Evolutionary conservation across 495 filamentous ascomycete genomes (phyloP).

Genomic region (Chaetomidium leptoderma): DNA sequence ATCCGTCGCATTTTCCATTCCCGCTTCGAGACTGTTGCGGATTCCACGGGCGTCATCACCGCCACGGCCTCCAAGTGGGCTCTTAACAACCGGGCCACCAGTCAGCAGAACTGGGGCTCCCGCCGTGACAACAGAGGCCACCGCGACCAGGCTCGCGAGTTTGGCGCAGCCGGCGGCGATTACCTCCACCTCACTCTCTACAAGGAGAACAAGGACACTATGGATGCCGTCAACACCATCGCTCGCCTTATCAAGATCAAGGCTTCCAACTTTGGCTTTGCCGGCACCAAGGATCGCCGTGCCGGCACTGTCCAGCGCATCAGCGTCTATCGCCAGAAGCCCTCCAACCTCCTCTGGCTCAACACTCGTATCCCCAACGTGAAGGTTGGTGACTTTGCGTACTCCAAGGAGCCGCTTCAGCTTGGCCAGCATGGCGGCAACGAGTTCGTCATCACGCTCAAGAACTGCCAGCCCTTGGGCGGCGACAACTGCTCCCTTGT

Average conservation of each 20-base stretch:
- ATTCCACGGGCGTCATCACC: conserved; percentile 33
- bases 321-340: conserved; percentile 62
- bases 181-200: conserved; percentile 91
- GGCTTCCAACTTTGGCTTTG: conserved; percentile 69
- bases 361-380: conserved; percentile 60
- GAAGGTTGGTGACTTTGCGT: conserved; percentile 72
- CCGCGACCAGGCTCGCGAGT: conserved; percentile 22
- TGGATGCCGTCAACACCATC: conserved; percentile 78
- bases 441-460: conserved; percentile 84
- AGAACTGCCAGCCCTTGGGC: conserved; percentile 67
- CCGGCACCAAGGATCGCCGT: conserved; percentile 90
- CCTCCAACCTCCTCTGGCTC: conserved; percentile 56
- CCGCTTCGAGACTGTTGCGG: conserved; percentile 30
- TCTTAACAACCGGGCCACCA: conserved; percentile 6
- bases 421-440: conserved; percentile 84
- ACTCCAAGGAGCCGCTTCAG: conserved; percentile 62
- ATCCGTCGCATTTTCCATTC: conserved; percentile 43
- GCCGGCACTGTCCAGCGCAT: conserved; percentile 84
- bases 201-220: conserved; percentile 98
- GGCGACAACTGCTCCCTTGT: conserved; percentile 38
- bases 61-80: conserved; percentile 29
- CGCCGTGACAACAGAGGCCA: conserved; percentile 28
- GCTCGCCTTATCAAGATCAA: conserved; percentile 63
- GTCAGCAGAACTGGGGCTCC: conserved; percentile 25
- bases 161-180: conserved; percentile 56